phyloP scores from a whole-genome alignment of 345 rosid species.

The Linum tenue region DNA sequence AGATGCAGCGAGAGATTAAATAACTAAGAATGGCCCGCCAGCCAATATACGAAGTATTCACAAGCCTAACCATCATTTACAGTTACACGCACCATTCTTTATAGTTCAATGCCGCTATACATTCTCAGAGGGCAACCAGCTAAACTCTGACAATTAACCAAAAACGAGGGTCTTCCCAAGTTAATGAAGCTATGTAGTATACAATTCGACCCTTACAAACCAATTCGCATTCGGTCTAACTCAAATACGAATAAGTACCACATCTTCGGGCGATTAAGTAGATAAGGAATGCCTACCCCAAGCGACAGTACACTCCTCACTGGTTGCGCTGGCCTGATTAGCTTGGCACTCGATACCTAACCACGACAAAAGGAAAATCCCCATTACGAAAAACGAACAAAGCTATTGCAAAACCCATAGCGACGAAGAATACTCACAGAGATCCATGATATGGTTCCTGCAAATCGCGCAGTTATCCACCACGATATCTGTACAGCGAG shows the following conservation, averaged over 20 bases:
- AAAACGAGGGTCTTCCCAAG: too few species aligned
- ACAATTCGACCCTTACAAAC: too few species aligned
- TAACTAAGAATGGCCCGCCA: too few species aligned
- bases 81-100: too few species aligned
- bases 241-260: background rate
- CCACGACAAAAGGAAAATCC: background rate
- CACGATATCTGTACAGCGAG: slow-evolving; percentile 59
- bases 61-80: too few species aligned
- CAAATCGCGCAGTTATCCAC: slow-evolving; percentile 98
- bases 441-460: slow-evolving; percentile 92
- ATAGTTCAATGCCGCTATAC: too few species aligned
- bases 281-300: slow-evolving; percentile 13
- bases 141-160: too few species aligned
- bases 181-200: too few species aligned
- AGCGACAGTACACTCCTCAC: slow-evolving; percentile 26
- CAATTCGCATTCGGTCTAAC: too few species aligned
- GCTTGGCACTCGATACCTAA: slow-evolving; percentile 24
- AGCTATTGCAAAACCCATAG: background rate
- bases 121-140: too few species aligned
- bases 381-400: background rate
- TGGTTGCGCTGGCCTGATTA: slow-evolving; percentile 22
- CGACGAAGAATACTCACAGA: slow-evolving; percentile 41
- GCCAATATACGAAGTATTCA: too few species aligned
- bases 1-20: background rate
- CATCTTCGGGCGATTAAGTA: background rate